These are phyloP conservation scores for Magnaporthiopsis poae DNA, from an alignment of 2,329 filamentous ascomycete species.

Conservation along the genomic window DNA sequence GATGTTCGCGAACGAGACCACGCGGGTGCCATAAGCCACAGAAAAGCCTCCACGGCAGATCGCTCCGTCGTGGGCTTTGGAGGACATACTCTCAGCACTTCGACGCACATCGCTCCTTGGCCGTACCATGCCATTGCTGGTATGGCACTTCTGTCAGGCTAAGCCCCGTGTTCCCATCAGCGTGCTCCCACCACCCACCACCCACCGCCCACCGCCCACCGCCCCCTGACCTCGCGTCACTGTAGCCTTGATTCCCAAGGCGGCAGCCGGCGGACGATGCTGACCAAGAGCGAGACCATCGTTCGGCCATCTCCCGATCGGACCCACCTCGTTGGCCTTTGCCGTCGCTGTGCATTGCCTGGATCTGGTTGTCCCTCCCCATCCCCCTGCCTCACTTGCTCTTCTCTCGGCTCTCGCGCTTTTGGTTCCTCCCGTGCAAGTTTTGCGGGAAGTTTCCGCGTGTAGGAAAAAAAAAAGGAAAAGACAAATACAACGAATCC, in stretches of 20 bases:
- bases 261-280: background rate
- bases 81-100: background rate
- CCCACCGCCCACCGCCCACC: too few species aligned
- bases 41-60: background rate
- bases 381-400: background rate
- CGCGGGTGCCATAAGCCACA: background rate
- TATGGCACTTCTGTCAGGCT: background rate
- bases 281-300: background rate
- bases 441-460: background rate
- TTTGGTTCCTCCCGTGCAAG: background rate
- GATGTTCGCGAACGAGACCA: background rate
- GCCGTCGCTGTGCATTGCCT: background rate
- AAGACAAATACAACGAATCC: background rate
- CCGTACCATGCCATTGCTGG: background rate
- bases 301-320: background rate
- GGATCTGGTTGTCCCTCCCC: background rate
- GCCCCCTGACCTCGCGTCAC: background rate
- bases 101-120: background rate
- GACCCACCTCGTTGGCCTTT: background rate
- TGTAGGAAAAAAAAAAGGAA: background rate
- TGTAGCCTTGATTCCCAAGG: background rate
- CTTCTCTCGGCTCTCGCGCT: background rate
- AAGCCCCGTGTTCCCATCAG: background rate
- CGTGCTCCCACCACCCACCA: background rate
- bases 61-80: background rate